Percentiles rank a stretch among this genome's conserved stretches.
phyloP scores from a whole-genome alignment of 345 rosid species.

The Laguncularia racemosa region DNA sequence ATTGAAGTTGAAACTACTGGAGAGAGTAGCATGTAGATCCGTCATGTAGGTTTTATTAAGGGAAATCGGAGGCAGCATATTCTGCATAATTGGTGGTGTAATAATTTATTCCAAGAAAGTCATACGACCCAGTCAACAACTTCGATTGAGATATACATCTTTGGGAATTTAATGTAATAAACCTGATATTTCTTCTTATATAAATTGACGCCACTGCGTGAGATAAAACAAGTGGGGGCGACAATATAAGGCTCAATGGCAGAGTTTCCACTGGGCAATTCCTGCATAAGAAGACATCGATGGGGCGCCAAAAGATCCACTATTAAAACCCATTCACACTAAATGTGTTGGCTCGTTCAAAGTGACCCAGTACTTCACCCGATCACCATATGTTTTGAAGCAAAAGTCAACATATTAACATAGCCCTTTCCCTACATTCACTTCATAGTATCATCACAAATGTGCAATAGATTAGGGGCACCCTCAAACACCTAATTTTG shows the following conservation, averaged over 20 bases:
- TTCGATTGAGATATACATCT: constrained; percentile 18
- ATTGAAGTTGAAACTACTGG: constrained; percentile 8
- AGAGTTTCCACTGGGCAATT: constrained; percentile 34
- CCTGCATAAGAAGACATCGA: constrained; percentile 33
- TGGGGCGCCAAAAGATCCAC: constrained; percentile 33
- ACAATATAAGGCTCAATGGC: constrained; percentile 35
- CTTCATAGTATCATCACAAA: neutral
- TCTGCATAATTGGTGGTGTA: constrained; percentile 40
- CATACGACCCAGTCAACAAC: constrained; percentile 40
- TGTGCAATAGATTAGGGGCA: no score
- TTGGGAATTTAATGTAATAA: neutral
- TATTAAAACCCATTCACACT: constrained; percentile 14
- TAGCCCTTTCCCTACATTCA: constrained; percentile 15
- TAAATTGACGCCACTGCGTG: constrained; percentile 26
- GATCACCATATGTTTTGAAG: constrained; percentile 27
- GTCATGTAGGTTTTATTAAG: constrained; percentile 19
- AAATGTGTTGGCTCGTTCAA: constrained; percentile 18
- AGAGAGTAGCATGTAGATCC: constrained; percentile 13
- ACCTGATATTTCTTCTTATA: constrained; percentile 37
- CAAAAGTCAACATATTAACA: constrained; percentile 20
- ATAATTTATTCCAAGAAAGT: constrained; percentile 52
- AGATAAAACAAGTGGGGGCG: constrained; percentile 28
- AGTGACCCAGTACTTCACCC: constrained; percentile 30
- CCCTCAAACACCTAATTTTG: no score
- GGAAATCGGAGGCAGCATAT: neutral